Evolutionary conservation across 1,284 basidiomycete genomes (phyloP), one percentile per base, ranked within the genome.

Genomic region (Leccinum insolens): DNA sequence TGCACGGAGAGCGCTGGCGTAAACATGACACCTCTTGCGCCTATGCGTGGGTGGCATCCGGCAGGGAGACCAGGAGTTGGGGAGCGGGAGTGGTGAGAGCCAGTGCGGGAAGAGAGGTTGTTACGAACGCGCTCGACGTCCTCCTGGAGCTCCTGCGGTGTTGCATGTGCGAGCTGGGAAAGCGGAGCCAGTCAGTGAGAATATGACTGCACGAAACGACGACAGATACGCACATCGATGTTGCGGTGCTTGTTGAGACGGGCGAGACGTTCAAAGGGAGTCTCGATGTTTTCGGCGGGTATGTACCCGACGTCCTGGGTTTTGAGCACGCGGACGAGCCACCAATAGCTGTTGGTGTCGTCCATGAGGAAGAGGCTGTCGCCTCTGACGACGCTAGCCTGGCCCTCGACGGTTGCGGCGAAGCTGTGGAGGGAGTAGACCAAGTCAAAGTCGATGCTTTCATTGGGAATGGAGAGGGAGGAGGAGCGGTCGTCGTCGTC

Each of bases 231-330:
- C 77, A 97, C 93, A 78, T 99, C 97, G 67, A 99, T 93, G 79
- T 99, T 99, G 46, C 96, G 88, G 78, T 98, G 96, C 79, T 99
- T 99, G 84, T 99, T 99, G 67, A 99, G 85, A 68, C 97, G 85
- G 0, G 97, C 97, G 25, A 99, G 87, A 61, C 97, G 88, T 80
- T 99, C 97, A 75, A 96, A 98, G 0, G 97, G 98, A 0, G 98
- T 99, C 80, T 99, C 98, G 75, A 99, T 98, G 79, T 99, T 99
- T 82, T 99, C 97, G 0, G 97, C 97, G 17, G 97, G 97, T 65
- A 99, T 99, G 80, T 99, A 99, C 2, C 97, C 97, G n/a, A 99
- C 95, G 76, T 98, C 96, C 80, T 99, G 95, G 3, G 95, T 98
- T 84, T 96, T 99, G 74, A 98, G 88, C 5, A 98, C 96, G 65